Conservation (phyloP, 1,284 basidiomycete genomes). For the Termitomyces sp. region DNA sequence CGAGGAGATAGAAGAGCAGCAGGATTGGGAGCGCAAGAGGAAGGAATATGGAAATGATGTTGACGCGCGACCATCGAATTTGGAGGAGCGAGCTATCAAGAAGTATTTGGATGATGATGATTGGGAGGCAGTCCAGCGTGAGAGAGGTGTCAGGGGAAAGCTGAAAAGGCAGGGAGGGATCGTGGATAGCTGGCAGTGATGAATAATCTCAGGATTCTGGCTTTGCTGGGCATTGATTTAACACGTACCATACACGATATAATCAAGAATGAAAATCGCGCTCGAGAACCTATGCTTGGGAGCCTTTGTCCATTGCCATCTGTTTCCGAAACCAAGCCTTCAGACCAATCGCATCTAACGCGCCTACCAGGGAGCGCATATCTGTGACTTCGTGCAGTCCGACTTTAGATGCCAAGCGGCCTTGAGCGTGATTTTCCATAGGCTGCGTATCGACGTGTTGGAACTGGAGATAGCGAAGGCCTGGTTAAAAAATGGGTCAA, state of each 20-base stretch:
- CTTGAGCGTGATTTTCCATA: slow-evolving; percentile 12
- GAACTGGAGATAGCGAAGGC: slow-evolving; percentile 35
- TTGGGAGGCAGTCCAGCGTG: slow-evolving; percentile 42
- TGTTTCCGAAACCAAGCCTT: slow-evolving; percentile 34
- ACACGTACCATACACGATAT: background rate
- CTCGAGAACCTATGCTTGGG: background rate
- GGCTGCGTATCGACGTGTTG: slow-evolving; percentile 33
- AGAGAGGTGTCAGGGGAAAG: background rate
- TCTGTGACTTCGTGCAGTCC: slow-evolving; percentile 31
- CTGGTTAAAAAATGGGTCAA: slow-evolving; percentile 15
- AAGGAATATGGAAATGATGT: slow-evolving; percentile 18
- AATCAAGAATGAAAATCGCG: background rate
- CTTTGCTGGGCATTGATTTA: background rate
- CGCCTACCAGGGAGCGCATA: slow-evolving; percentile 28
- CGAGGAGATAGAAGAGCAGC: slow-evolving; percentile 31
- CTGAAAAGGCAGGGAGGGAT: background rate
- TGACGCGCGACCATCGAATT: slow-evolving; percentile 17
- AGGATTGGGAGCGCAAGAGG: slow-evolving; percentile 26
- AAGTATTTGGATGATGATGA: slow-evolving; percentile 62
- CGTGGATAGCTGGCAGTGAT: slow-evolving; percentile 3
- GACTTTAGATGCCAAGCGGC: slow-evolving; percentile 20
- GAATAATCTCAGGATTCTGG: background rate
- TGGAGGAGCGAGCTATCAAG: slow-evolving; percentile 50
- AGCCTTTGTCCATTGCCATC: slow-evolving; percentile 31
- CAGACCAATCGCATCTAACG: slow-evolving; percentile 26